phyloP scores from a whole-genome alignment of 257 asterid species.

The Solanum pimpinellifolium region DNA sequence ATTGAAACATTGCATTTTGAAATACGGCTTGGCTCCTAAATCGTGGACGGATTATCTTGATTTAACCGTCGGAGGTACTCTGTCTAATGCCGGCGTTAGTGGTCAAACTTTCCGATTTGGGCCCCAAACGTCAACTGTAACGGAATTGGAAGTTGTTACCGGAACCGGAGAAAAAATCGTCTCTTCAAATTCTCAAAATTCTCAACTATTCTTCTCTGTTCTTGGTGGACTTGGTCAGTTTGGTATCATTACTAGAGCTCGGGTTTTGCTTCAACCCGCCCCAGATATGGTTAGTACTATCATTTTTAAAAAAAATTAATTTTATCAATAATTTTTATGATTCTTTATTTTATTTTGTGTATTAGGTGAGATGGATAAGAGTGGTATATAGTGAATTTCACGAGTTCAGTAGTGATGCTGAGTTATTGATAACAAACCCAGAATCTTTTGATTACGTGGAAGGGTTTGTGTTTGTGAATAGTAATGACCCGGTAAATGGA shows the following conservation, averaged over 20 bases:
- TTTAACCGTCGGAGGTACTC: slow-evolving; percentile 84
- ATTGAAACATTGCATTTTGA: slow-evolving; percentile 39
- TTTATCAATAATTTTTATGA: too few relatives aligned
- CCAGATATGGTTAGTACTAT: slow-evolving; percentile 56
- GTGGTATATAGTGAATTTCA: slow-evolving; percentile 67
- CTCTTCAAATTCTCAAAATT: slow-evolving; percentile 40
- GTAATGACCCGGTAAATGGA: slow-evolving; percentile 70
- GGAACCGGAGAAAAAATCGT: slow-evolving; percentile 72
- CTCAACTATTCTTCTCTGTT: slow-evolving; percentile 61
- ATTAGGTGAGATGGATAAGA: slow-evolving; percentile 90
- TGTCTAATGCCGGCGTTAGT: slow-evolving; percentile 91
- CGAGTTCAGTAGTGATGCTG: slow-evolving; percentile 67
- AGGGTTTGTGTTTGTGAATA: slow-evolving; percentile 68
- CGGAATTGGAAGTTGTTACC: slow-evolving; percentile 86
- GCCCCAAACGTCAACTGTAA: slow-evolving; percentile 73
- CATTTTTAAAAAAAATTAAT: neutral
- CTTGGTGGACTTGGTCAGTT: slow-evolving; percentile 96
- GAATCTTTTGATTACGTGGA: slow-evolving; percentile 70
- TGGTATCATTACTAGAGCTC: slow-evolving; percentile 82
- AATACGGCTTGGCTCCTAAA: slow-evolving; percentile 56
- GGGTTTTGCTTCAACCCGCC: slow-evolving; percentile 69
- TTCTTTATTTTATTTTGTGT: neutral
- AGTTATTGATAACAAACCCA: slow-evolving; percentile 43
- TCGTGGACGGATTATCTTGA: slow-evolving; percentile 93
- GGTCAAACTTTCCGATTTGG: slow-evolving; percentile 74